Percentiles rank a stretch among this genome's conserved stretches.
phyloP scores from a whole-genome alignment of 331 rosid genomes.

The Ulmus americana region DNA sequence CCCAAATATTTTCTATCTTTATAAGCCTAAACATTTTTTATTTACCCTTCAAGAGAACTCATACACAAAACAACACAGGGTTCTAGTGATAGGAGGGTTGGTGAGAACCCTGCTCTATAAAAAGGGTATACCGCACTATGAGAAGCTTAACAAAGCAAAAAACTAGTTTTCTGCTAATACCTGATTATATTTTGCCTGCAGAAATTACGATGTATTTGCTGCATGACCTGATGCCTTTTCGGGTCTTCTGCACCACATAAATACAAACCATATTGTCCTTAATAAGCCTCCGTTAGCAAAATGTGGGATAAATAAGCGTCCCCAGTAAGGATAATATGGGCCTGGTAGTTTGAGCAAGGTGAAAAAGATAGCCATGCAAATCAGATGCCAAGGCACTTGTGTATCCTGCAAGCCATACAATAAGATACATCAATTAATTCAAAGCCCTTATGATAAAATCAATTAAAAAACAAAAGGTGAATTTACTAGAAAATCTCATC shows the following conservation, averaged over 20 bases:
- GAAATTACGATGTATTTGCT: slow-evolving; percentile 8
- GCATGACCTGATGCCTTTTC: slow-evolving; percentile 20
- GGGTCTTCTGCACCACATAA: slow-evolving; percentile 37
- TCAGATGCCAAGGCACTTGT: slow-evolving; percentile 89
- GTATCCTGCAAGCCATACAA: slow-evolving; percentile 61
- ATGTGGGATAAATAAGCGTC: slow-evolving; percentile 77
- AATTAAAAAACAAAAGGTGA: not conserved
- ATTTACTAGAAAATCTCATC: not conserved
- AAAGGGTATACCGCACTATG: too few relatives aligned
- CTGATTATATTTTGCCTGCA: slow-evolving; percentile 19
- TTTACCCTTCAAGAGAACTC: too few relatives aligned
- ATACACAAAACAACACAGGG: not conserved
- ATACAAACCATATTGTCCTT: slow-evolving; percentile 33
- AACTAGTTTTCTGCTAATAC: slow-evolving; percentile 27
- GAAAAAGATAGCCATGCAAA: slow-evolving; percentile 63
- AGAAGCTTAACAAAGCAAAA: too few relatives aligned
- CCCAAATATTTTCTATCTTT: too few relatives aligned
- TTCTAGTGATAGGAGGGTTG: too few relatives aligned
- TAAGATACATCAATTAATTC: slow-evolving; percentile 10
- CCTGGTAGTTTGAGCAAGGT: slow-evolving; percentile 75
- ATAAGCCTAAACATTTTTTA: too few relatives aligned
- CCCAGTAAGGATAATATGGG: slow-evolving; percentile 86
- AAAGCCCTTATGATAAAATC: slow-evolving; percentile 2
- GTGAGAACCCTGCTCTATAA: too few relatives aligned
- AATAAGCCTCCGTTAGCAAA: slow-evolving; percentile 57